These are phyloP conservation scores for Solanum lycopersicoides DNA, from an alignment of 257 asterid species.

Conservation along the genomic window DNA sequence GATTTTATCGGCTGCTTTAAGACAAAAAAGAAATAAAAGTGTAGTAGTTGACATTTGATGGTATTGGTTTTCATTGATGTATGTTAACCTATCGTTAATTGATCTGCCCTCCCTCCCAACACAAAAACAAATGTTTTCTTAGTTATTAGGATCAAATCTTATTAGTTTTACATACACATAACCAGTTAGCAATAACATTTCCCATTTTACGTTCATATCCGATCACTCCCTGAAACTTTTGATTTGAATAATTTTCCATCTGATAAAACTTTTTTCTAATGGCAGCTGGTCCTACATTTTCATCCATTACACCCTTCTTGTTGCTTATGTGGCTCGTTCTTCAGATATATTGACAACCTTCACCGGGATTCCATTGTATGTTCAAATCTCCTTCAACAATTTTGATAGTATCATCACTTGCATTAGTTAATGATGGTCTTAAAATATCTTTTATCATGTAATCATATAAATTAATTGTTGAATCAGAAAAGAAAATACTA, in stretches of 20 bases:
- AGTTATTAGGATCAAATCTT: background rate
- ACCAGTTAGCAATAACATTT: background rate
- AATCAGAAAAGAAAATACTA: background rate
- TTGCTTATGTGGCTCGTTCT: constrained; percentile 94
- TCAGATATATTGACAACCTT: constrained; percentile 78
- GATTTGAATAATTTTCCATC: background rate
- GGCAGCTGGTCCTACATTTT: constrained; percentile 94
- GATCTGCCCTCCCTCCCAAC: background rate
- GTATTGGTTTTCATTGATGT: background rate
- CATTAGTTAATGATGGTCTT: background rate
- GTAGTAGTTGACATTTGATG: background rate
- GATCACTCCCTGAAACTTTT: background rate
- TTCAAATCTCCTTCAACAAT: background rate
- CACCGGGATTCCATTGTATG: constrained; percentile 74
- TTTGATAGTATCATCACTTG: background rate
- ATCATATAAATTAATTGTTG: background rate
- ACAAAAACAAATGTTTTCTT: background rate
- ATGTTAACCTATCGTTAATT: background rate
- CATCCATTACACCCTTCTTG: constrained; percentile 91
- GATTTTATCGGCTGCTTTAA: background rate
- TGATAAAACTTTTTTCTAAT: constrained; percentile 14
- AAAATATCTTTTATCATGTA: background rate
- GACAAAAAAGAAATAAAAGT: background rate
- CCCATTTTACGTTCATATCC: background rate
- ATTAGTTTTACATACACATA: background rate